Evolutionary conservation across 805 yeast species (phyloP), one percentile per base, ranked within the genome.

Genomic region (Teunomyces gatunensis): DNA sequence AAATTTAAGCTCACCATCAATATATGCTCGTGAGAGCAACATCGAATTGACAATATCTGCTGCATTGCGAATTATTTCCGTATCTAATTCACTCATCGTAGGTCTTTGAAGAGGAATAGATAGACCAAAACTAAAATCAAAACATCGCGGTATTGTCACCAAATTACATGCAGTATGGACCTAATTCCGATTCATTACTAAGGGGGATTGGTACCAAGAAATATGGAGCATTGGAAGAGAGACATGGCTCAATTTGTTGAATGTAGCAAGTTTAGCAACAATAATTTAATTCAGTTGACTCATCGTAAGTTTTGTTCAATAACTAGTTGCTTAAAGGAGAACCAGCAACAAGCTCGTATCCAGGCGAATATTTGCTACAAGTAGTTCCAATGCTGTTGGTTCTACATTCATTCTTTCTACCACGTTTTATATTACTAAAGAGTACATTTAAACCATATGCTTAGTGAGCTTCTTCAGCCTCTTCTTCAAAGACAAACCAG

Each of bases 401-500:
- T 12, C 29, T 37, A 37, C 29, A 36, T 21, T 0, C 17, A 15
- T 18, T 4, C 1, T 10, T 15, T 37, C 28, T 37, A 37, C 13
- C 40, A 21, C n/a, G 18, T 37, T 37, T 37, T 21, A 7, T 17
- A 21, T 37, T 37, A 37, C 40, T 37, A 37, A 20, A 37, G 40
- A 37, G 40, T 15, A 37, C 27, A n/a, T 37, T 12, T 37, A 37
- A 20, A 37, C 29, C 44, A 42, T 30, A 30, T 36, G 42, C 47
- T 45, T 72, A 76, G 65, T 80, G 83, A 62, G 76, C 79, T 50
- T 79, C 84, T 58, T 78, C 85, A 54, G 66, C 71, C 40, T 74
- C 76, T 68, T 84, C 89, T 69, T 84, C 89, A 60, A 85, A 79
- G 52, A 86, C 91, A 60, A 86, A 83, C 91, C 91, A 86, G 71